Percentiles rank a stretch among this genome's conserved stretches.
phyloP scores from a whole-genome alignment of 208 protist species.

The Leishmania turanica region DNA sequence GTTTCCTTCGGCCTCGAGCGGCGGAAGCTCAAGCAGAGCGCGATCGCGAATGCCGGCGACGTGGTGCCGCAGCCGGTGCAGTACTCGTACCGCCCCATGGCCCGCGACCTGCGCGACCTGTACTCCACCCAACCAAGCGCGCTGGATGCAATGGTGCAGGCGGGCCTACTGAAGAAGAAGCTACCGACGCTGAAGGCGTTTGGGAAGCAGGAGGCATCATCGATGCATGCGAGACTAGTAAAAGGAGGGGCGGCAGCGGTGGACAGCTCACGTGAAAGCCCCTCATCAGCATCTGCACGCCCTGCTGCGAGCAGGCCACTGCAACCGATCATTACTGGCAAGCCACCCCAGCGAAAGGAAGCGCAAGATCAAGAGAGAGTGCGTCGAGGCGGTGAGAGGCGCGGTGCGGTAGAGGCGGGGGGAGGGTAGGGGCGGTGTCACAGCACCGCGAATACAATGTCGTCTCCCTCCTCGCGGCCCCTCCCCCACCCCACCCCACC shows the following conservation, averaged over 20 bases:
- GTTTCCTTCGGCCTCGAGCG: constrained; percentile 82
- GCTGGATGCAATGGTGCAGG: constrained; percentile 35
- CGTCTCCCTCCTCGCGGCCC: not conserved
- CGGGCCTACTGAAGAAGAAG: constrained; percentile 20
- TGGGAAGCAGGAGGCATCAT: not conserved
- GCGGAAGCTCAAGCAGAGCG: constrained; percentile 44
- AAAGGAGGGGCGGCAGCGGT: not conserved
- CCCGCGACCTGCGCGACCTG: constrained; percentile 59
- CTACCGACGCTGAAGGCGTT: constrained; percentile 18
- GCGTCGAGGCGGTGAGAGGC: not conserved
- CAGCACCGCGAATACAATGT: not conserved
- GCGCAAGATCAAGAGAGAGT: not conserved
- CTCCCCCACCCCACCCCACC: too few species aligned
- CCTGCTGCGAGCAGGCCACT: not conserved
- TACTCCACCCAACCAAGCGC: constrained; percentile 36
- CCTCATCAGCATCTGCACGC: not conserved
- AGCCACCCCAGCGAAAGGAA: not conserved
- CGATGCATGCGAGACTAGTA: not conserved
- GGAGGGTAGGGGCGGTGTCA: not conserved
- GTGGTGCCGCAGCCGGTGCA: constrained; percentile 61
- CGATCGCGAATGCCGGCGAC: constrained; percentile 42
- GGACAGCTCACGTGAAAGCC: not conserved
- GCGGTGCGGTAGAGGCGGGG: not conserved
- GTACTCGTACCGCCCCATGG: constrained; percentile 75
- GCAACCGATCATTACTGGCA: not conserved